phyloP scores from a whole-genome alignment of 768 basidiomycete species.

The Trametes coccinea region DNA sequence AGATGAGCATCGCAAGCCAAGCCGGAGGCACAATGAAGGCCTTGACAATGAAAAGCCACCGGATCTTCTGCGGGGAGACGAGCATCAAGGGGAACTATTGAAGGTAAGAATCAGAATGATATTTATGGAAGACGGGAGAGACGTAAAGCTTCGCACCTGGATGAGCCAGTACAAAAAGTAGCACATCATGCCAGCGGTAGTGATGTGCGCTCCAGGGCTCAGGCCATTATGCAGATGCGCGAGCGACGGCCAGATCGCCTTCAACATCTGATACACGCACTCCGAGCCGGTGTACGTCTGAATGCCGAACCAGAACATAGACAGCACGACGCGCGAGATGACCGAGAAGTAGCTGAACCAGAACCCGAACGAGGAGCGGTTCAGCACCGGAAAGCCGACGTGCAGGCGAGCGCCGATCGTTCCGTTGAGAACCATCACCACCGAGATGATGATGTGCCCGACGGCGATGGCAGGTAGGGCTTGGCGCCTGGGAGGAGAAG shows the following conservation, averaged over 20 bases:
- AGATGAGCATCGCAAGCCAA: conserved; percentile 66
- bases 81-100: conserved; percentile 74
- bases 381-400: conserved; percentile 75
- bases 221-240: conserved; percentile 65
- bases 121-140: too few species aligned
- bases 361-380: conserved; percentile 85
- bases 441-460: conserved; percentile 70
- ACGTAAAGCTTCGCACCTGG: too few species aligned
- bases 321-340: conserved; percentile 69
- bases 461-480: conserved; percentile 69
- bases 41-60: conserved; percentile 74
- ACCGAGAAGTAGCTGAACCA: conserved; percentile 89
- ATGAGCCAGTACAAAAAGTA: conserved; percentile 79
- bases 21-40: conserved; percentile 44
- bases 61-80: conserved; percentile 75
- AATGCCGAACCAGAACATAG: conserved; percentile 83
- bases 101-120: too few species aligned
- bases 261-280: conserved; percentile 78
- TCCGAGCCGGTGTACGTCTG: conserved; percentile 66
- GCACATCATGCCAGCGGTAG: conserved; percentile 67
- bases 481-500: conserved; percentile 49
- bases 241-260: conserved; percentile 80
- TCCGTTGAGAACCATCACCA: conserved; percentile 77
- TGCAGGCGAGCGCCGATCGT: conserved; percentile 76
- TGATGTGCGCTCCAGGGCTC: conserved; percentile 57